Base-by-base conservation (phyloP, 352 stramenopile species). In the Phytophthora colocasiae region DNA sequence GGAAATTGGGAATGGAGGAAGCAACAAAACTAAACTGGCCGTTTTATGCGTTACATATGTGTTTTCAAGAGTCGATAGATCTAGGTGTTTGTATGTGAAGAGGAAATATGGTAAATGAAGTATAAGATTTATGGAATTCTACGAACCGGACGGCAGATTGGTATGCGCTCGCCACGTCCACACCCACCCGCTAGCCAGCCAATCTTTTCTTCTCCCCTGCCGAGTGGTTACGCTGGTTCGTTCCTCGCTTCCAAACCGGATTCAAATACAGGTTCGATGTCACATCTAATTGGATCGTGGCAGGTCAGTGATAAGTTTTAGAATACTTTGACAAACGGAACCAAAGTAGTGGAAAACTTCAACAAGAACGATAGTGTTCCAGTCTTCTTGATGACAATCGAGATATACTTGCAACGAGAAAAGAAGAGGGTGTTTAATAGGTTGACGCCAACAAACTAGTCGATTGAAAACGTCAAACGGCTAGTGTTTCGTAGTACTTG, bases 181-280 rank as follows among this genome's bases (percentile, higher is more conserved):
- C 68, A 53, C 64, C 51, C 64, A 63, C 29, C 54, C 64, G 58
- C 50, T 64, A 69, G 58, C 69, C 69, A 77, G 69, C 64, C 69
- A 77, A 77, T 77, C 64, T 77, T 77, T 71, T 71, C 63, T 71
- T 69, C 63, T 69, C 67, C 45, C 54, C 31, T 40, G 47, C 10
- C 47, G 40, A 69, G 46, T 73, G 45, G 52, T 74, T 77, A 57
- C 60, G 61, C 58, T n/a, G 51, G 46, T 69, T 58, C 46, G 31
- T 63, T 73, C 47, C 53, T 69, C 17, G 38, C 40, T 69, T 73
- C 39, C 38, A 44, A 39, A 45, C 50, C 49, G 34, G 45, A 46
- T 64, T 64, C 52, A 52, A 52, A 53, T 56, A 17, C 15, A 56
- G 19, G 40, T 62, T 61, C 46, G 66, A 46, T 12, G 57, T 34